phyloP scores from a whole-genome alignment of 345 rosid genomes.

The Acer saccharum region DNA sequence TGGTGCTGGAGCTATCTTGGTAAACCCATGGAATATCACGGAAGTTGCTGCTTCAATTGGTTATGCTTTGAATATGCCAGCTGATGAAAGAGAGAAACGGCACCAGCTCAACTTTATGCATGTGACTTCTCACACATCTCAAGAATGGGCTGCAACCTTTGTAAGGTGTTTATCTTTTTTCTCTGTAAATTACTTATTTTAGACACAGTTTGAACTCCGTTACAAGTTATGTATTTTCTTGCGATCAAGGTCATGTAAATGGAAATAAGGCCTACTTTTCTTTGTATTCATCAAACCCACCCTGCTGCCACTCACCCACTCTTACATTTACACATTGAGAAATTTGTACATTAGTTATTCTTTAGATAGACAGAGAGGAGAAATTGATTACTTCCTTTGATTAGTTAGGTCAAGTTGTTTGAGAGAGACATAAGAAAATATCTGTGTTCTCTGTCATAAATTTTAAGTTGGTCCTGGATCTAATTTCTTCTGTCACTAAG shows the following conservation, averaged over 20 bases:
- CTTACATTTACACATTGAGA: not conserved
- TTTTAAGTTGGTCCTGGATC: not conserved
- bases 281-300: not conserved
- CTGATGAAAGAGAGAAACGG: constrained; percentile 60
- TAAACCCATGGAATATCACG: constrained; percentile 61
- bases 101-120: constrained; percentile 58
- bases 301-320: not conserved
- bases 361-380: not conserved
- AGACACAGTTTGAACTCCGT: not conserved
- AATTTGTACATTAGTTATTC: not conserved
- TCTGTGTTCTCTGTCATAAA: not conserved
- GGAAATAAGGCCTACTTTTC: not conserved
- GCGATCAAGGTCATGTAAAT: not conserved
- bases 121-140: constrained; percentile 65
- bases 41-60: constrained; percentile 62
- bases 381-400: constrained; percentile 2
- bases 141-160: constrained; percentile 72
- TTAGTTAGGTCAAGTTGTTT: not conserved
- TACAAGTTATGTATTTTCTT: not conserved
- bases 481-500: too few species aligned
- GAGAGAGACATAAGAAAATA: not conserved
- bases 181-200: not conserved
- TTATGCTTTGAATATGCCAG: constrained; percentile 60
- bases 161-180: constrained; percentile 40
- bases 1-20: constrained; percentile 64